phyloP scores from a whole-genome alignment of 441 rosid species.

The Manihot esculenta region DNA sequence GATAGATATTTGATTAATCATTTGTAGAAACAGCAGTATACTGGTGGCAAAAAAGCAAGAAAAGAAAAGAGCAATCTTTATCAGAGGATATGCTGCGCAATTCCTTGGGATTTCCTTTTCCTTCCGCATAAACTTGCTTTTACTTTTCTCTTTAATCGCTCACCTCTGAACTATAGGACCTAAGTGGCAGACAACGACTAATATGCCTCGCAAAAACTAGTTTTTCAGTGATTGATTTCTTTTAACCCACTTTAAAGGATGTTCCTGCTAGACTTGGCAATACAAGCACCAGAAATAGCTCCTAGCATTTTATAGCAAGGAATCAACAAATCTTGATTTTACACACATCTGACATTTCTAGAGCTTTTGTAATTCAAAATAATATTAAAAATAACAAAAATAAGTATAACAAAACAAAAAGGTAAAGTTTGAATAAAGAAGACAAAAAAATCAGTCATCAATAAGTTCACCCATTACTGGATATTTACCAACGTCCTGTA shows the following conservation, averaged over 20 bases:
- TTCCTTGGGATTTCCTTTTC: conserved; percentile 9
- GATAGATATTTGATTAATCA: neutral
- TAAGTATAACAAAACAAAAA: conserved; percentile 1
- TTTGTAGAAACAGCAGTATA: neutral
- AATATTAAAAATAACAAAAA: too few relatives aligned
- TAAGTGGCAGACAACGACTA: conserved; percentile 34
- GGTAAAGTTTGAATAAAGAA: too few relatives aligned
- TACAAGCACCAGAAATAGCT: neutral
- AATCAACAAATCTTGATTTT: neutral
- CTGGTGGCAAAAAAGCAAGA: neutral
- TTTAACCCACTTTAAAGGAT: neutral
- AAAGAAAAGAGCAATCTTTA: conserved; percentile 22
- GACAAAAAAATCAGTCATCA: conserved; percentile 12
- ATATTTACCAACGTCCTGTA: too few relatives aligned
- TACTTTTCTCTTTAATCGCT: conserved; percentile 15
- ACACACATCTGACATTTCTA: neutral
- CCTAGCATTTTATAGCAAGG: neutral
- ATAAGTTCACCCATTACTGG: too few relatives aligned
- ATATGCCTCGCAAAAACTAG: conserved; percentile 3
- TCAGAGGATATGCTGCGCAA: conserved; percentile 21
- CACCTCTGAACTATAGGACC: neutral
- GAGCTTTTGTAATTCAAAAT: neutral
- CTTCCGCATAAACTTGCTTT: conserved; percentile 5
- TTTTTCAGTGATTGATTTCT: conserved; percentile 3
- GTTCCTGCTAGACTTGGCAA: neutral